Evolutionary conservation across 2,329 filamentous ascomycete genomes (phyloP), one percentile per base, ranked within the genome.

Genomic region (Emmonsia crescens): DNA sequence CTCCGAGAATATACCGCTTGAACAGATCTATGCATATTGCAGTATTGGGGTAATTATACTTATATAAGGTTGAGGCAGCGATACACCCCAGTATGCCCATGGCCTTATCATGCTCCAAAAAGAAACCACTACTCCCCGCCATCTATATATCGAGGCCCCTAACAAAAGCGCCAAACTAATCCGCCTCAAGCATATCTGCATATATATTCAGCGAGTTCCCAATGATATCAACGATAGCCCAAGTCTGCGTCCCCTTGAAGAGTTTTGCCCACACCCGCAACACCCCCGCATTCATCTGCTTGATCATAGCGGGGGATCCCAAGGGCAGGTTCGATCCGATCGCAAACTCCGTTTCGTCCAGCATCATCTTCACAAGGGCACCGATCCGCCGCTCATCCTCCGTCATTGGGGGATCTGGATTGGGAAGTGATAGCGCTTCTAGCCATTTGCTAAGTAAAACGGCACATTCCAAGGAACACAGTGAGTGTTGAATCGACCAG

Each of bases 201-300:
- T 76, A 76, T 12, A 76, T 67, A 60, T 75, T 73, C 38, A 76
- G 62, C 42, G 73, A 70, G 55, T 66, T 73, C 0, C 75, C 75
- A 61, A 77, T 77, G 5, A 76, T 68, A 64, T 77, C 75, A 8
- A 77, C 74, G 61, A 77, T 75, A 3, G 74, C 74, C 75, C 75
- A 77, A 16, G 73, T 76, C 60, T 76, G 74, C 24, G 72, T 71
- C 5, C 75, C 75, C 60, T 71, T 73, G 64, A 77, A 77, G 27
- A 77, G 73, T 40, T 72, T 73, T 2, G 74, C 75, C 75, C 75
- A 77, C 1, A 77, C 74, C 60, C 74, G 68, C 33, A 77, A 65
- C 27, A 77, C 74, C 10, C 74, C 74, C 2, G 75, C 74, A 54
- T 73, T 75, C 19, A 77, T 65, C 62, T 73, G 68, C 60, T 71